A percentile compares a stretch with the other conserved stretches of the same genome.
Conservation (phyloP, 1,284 basidiomycete genomes). For the Cryptococcus jaspeensis region DNA sequence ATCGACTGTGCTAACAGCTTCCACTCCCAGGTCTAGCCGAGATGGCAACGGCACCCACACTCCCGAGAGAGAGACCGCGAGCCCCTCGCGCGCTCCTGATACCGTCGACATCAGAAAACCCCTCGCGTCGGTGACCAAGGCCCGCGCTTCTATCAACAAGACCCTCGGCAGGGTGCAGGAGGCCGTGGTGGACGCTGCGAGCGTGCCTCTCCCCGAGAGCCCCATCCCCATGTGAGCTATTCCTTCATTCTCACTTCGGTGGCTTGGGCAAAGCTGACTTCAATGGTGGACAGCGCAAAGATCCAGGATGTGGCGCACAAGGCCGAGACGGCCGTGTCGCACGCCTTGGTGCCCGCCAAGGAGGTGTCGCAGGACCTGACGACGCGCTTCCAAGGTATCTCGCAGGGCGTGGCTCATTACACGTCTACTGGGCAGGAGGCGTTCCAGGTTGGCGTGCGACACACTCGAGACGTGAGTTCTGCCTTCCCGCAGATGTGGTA, state of each 20-base stretch:
- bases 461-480: conserved; percentile 28
- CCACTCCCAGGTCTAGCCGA: neutral
- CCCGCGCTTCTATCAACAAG: conserved; percentile 38
- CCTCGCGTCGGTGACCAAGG: conserved; percentile 12
- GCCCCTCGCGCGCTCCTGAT: conserved; percentile 9
- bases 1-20: neutral
- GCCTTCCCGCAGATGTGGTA: neutral
- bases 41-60: conserved; percentile 6
- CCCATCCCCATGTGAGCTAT: conserved; percentile 32
- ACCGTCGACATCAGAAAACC: conserved; percentile 25
- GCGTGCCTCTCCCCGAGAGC: conserved; percentile 41
- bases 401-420: conserved; percentile 16
- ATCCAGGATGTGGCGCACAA: neutral
- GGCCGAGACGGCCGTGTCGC: conserved; percentile 15
- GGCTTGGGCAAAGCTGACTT: neutral
- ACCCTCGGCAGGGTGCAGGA: conserved; percentile 27
- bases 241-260: neutral
- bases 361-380: conserved; percentile 11
- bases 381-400: conserved; percentile 3
- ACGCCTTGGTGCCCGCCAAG: conserved; percentile 13
- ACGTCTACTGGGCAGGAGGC: conserved; percentile 15
- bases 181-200: conserved; percentile 33
- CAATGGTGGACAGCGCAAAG: neutral
- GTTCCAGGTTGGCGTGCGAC: conserved; percentile 22
- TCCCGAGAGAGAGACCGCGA: conserved; percentile 28